Evolutionary conservation across 345 rosid genomes (phyloP).

Genomic region (Brassica cretica): DNA sequence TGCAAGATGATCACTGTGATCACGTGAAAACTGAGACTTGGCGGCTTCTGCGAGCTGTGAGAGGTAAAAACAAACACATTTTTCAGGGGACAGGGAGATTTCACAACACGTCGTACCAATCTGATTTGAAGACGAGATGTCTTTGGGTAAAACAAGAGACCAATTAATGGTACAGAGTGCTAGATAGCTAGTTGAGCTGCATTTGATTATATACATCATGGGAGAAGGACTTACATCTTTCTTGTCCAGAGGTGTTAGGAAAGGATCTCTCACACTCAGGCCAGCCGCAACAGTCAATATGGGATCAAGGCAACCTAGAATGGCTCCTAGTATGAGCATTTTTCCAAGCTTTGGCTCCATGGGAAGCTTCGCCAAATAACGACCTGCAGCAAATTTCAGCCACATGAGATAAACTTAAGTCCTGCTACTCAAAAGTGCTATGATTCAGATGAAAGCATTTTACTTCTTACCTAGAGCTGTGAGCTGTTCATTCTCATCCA

Average conservation of each 20-base stretch:
- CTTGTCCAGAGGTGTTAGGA: constrained; percentile 83
- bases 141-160: constrained; percentile 18
- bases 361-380: constrained; percentile 79
- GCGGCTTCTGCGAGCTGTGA: constrained; percentile 90
- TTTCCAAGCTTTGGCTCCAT: constrained; percentile 98
- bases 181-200: constrained; percentile 7
- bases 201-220: constrained; percentile 8
- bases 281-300: constrained; percentile 82
- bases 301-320: constrained; percentile 85
- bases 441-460: constrained; percentile 8
- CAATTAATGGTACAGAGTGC: constrained; percentile 9
- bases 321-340: constrained; percentile 84
- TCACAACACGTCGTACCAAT: constrained; percentile 3
- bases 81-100: constrained; percentile 16
- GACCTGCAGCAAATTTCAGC: constrained; percentile 54
- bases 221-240: constrained; percentile 74
- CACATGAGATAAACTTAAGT: constrained; percentile 21
- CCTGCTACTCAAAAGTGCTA: constrained; percentile 29
- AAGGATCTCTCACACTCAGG: constrained; percentile 94
- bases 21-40: constrained; percentile 73
- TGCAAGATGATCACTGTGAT: constrained; percentile 88
- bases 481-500: constrained; percentile 77
- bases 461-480: constrained; percentile 63
- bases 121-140: neutral
- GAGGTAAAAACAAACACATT: constrained; percentile 1